These are phyloP conservation scores for Diutina rugosa DNA, from an alignment of 1,139 yeast genomes.

Conservation along the genomic window DNA sequence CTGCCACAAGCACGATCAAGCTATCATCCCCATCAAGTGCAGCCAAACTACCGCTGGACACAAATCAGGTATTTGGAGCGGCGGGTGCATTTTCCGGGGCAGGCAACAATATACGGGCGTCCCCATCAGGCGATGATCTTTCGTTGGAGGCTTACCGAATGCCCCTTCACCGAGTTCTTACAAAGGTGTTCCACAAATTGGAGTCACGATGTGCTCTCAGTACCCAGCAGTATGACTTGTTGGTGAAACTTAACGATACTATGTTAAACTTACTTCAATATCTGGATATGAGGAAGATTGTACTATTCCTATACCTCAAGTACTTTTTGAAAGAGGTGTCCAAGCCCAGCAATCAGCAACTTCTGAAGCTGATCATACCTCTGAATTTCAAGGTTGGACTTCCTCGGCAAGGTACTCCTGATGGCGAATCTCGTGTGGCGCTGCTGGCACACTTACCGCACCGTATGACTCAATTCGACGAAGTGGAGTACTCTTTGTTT, in stretches of 20 bases:
- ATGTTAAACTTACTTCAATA: conserved; percentile 13
- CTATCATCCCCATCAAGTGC: background rate
- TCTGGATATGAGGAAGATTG: conserved; percentile 13
- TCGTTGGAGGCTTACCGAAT: background rate
- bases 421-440: background rate
- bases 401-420: background rate
- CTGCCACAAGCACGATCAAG: background rate
- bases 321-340: conserved; percentile 26
- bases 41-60: background rate
- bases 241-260: conserved; percentile 20
- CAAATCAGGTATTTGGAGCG: background rate
- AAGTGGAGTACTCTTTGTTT: conserved; percentile 29
- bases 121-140: background rate
- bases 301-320: conserved; percentile 28
- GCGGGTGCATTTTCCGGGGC: background rate
- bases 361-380: conserved; percentile 24
- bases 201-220: conserved; percentile 20
- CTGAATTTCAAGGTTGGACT: conserved; percentile 12
- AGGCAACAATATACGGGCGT: background rate
- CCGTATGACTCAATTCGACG: conserved; percentile 19
- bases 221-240: conserved; percentile 22
- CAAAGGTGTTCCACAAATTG: conserved; percentile 22
- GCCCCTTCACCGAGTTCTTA: conserved; percentile 11
- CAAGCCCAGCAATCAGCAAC: conserved; percentile 10
- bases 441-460: background rate